These are phyloP conservation scores for Cordyceps javanica DNA, from an alignment of 2,329 filamentous ascomycete genomes.

Conservation along the genomic window DNA sequence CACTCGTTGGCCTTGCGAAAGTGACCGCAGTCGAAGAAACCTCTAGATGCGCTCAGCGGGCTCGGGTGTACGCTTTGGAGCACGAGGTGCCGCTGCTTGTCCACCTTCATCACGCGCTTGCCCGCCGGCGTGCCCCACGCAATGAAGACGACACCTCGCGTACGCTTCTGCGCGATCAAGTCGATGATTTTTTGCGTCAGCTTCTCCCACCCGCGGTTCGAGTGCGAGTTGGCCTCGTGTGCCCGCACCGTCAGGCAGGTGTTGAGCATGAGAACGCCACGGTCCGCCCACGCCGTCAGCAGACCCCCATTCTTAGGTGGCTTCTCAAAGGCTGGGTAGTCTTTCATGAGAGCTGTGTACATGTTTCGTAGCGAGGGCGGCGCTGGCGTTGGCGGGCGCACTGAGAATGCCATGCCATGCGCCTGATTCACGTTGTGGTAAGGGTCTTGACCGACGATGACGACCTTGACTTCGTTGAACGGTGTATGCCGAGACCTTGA, in stretches of 20 bases:
- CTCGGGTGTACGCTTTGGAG: conserved; percentile 86
- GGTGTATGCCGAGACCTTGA: conserved; percentile 91
- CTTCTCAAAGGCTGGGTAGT: conserved; percentile 73
- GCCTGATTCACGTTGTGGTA: conserved; percentile 96
- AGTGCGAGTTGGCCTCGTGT: conserved; percentile 80
- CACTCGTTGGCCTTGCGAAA: conserved; percentile 81
- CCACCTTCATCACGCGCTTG: conserved; percentile 69
- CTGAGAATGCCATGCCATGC: conserved; percentile 92
- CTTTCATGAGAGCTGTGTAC: conserved; percentile 78
- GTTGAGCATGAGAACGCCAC: conserved; percentile 88
- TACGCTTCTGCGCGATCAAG: conserved; percentile 69
- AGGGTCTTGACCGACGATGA: conserved; percentile 92
- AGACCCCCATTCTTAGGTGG: conserved; percentile 76
- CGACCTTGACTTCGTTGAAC: conserved; percentile 79
- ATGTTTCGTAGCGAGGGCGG: conserved; percentile 92
- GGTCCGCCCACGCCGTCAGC: conserved; percentile 88
- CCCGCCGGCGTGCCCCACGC: conserved; percentile 88
- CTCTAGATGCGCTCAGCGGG: conserved; percentile 75
- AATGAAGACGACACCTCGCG: conserved; percentile 82
- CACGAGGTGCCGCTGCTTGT: conserved; percentile 69
- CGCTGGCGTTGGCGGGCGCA: conserved; percentile 79
- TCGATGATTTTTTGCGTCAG: conserved; percentile 93
- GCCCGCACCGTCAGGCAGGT: conserved; percentile 91
- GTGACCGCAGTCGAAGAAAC: conserved; percentile 79
- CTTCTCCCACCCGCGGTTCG: conserved; percentile 82